Percentiles rank a stretch among this genome's conserved stretches.
phyloP scores from a whole-genome alignment of 805 yeast species.

The Soucietia sequanensis region DNA sequence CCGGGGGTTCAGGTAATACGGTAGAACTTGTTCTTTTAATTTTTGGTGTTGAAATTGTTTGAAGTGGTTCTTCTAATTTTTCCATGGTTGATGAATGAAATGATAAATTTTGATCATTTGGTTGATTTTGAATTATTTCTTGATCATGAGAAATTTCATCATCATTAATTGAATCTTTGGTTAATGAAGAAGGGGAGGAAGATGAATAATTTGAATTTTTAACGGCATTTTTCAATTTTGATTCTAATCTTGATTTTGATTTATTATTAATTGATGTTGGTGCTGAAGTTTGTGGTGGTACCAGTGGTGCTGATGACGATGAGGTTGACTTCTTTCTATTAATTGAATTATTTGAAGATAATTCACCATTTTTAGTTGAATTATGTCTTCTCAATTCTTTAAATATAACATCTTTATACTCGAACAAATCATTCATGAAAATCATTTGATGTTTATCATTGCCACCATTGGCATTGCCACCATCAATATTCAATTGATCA shows the following conservation, averaged over 20 bases:
- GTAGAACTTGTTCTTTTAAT: background rate
- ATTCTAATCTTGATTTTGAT: conserved; percentile 27
- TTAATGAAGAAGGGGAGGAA: background rate
- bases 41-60: background rate
- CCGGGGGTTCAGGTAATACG: conserved; percentile 3
- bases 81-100: background rate
- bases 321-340: background rate
- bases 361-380: conserved; percentile 11
- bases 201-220: conserved; percentile 2
- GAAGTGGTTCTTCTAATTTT: background rate
- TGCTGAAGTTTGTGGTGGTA: conserved; percentile 1
- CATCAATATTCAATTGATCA: conserved; percentile 10
- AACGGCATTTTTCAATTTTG: conserved; percentile 25
- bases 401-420: conserved; percentile 61
- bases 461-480: conserved; percentile 21
- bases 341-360: background rate
- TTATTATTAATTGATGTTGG: conserved; percentile 10
- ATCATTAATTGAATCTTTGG: background rate
- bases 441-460: conserved; percentile 58
- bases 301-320: too few species aligned
- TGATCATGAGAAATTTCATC: too few species aligned
- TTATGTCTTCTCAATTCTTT: conserved; percentile 51
- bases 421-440: conserved; percentile 61
- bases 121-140: background rate
- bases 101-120: too few species aligned